Conservation (phyloP, 2,329 filamentous ascomycete species). For the Aspergillus sojae region DNA sequence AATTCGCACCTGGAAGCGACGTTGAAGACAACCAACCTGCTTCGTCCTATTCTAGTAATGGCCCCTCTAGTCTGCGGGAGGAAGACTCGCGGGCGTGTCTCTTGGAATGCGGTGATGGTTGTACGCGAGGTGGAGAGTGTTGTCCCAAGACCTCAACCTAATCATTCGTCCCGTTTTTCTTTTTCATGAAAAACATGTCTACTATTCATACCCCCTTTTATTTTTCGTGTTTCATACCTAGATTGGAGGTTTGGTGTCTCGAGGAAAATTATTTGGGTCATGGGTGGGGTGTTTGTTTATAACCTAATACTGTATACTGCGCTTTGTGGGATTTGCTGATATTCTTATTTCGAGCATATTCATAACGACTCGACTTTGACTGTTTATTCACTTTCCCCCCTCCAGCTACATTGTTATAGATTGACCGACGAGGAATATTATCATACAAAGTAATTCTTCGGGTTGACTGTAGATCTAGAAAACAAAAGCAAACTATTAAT, state of each 20-base stretch:
- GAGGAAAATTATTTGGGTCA: background rate
- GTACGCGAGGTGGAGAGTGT: constrained; percentile 44
- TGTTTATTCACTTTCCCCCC: too few relatives aligned
- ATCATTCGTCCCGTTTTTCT: background rate
- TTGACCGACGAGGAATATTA: background rate
- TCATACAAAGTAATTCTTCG: too few relatives aligned
- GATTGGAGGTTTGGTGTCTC: background rate
- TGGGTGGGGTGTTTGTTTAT: background rate
- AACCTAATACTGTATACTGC: background rate
- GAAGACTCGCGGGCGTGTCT: constrained; percentile 46
- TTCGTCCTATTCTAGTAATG: constrained; percentile 26
- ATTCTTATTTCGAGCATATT: background rate
- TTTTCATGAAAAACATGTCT: constrained; percentile 10
- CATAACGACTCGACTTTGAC: background rate
- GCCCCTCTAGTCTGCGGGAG: constrained; percentile 36
- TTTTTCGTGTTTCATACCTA: background rate
- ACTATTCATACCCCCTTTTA: constrained; percentile 10
- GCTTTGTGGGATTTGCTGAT: background rate
- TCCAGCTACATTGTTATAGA: background rate
- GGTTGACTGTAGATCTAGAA: background rate
- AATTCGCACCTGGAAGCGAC: constrained; percentile 59
- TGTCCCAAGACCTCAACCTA: constrained; percentile 39
- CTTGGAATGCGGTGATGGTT: constrained; percentile 52
- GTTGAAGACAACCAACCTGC: constrained; percentile 30
- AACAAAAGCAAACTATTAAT: background rate